Evolutionary conservation across 2,329 filamentous ascomycete species (phyloP), one percentile per base, ranked within the genome.

Genomic region (Monosporascus sp.): DNA sequence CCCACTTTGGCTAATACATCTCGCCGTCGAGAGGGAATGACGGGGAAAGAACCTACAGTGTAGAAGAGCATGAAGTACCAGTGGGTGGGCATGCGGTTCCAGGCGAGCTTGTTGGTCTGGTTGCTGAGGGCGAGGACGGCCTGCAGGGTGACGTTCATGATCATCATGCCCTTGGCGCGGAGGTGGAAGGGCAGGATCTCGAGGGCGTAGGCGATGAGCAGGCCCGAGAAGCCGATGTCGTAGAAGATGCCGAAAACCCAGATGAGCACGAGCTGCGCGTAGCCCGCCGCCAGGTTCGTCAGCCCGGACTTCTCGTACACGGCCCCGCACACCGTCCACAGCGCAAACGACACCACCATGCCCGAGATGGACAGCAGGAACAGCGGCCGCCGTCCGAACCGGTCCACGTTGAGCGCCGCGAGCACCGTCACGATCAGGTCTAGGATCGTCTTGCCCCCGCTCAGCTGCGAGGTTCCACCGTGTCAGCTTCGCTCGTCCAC

Each of bases 41-140:
- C 6, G 17, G 17, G 20, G 49, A 9, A 15, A 25, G 35, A 64
- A 15, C 70, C 68, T 69, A 75, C 73, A 22, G 81, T 82, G 69
- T 86, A 87, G 70, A 85, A 83, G 46, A 85, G 74, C 75, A 83
- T 85, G 52, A 87, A 80, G 68, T 85, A 78, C 80, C 82, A 86
- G 68, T 85, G 78, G 50, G 75, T 70, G 18, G 79, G 78, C 46
- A 86, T 70, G 51, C 77, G 74, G 49, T 81, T 72, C 78, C 84
- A 85, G 8, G 83, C 83, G 53, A 84, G 71, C 62, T 80, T 80
- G 72, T 87, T 87, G 61, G 80, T 83, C 72, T 83, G 79, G 68
- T 78, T 80, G 55, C 81, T 79, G 56, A 87, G 75, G 49, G 82
- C 80, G 38, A 87, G 70, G 35, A 82, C 74, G 47, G 81, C 80